phyloP scores from a whole-genome alignment of 352 stramenopile species.

The Pythium aristosporum region DNA sequence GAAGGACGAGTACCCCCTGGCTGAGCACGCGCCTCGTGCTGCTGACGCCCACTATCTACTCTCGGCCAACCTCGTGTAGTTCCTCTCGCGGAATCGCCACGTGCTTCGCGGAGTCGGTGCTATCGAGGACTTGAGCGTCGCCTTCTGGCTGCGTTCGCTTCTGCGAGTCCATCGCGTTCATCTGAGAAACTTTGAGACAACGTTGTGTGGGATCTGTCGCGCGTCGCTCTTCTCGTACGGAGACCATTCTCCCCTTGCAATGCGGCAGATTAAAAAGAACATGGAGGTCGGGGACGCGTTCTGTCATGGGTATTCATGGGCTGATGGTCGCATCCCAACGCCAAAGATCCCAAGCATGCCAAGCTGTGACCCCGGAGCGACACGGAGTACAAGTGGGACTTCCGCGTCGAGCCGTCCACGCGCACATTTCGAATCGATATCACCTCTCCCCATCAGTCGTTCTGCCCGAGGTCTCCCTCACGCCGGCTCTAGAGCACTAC shows the following conservation, averaged over 20 bases:
- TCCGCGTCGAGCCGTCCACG: neutral
- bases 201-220: constrained; percentile 1
- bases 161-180: neutral
- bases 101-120: constrained; percentile 1
- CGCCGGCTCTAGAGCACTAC: neutral
- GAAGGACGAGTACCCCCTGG: neutral
- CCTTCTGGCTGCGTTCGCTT: constrained; percentile 5
- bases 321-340: neutral
- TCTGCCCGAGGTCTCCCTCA: neutral
- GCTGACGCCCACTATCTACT: constrained; percentile 37
- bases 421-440: neutral
- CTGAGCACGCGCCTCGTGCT: constrained; percentile 30
- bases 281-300: neutral
- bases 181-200: neutral
- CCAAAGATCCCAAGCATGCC: neutral
- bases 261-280: constrained; percentile 8
- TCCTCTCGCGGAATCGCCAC: constrained; percentile 15
- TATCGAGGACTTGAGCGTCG: constrained; percentile 14
- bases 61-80: constrained; percentile 30
- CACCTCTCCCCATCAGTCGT: neutral
- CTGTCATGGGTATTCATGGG: neutral
- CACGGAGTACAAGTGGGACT: neutral
- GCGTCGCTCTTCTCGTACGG: constrained; percentile 4
- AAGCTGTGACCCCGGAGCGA: neutral
- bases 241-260: neutral